A percentile compares a stretch with the other conserved stretches of the same genome.
phyloP scores from a whole-genome alignment of 495 filamentous ascomycete genomes.

The Viridothelium virens region DNA sequence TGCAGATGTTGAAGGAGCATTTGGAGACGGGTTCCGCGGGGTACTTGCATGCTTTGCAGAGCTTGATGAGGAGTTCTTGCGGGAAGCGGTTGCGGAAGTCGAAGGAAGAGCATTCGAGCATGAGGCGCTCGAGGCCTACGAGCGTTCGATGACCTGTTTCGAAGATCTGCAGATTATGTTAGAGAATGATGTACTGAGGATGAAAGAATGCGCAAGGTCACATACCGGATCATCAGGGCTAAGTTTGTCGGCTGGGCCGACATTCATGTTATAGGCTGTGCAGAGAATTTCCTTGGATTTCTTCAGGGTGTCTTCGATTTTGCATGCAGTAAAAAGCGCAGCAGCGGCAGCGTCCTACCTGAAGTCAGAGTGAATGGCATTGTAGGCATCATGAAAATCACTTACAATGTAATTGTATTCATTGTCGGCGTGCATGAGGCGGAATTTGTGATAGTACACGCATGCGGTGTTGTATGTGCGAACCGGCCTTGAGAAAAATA shows the following conservation, averaged over 20 bases:
- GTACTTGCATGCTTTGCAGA: conserved; percentile 48
- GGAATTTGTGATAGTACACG: conserved; percentile 83
- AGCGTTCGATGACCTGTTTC: conserved; percentile 66
- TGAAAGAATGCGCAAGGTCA: neutral
- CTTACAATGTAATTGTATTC: conserved; percentile 47
- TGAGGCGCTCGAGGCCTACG: conserved; percentile 81
- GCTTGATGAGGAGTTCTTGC: conserved; percentile 72
- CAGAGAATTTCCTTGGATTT: conserved; percentile 91
- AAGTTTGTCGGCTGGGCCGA: conserved; percentile 60
- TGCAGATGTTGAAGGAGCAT: conserved; percentile 68
- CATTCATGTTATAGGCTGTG: conserved; percentile 77
- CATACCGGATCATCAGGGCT: conserved; percentile 74
- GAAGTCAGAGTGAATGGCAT: conserved; percentile 14
- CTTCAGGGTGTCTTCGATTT: conserved; percentile 95
- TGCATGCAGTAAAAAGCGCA: conserved; percentile 84
- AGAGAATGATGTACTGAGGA: conserved; percentile 12
- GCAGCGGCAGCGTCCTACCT: conserved; percentile 74
- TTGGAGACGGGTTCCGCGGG: conserved; percentile 41
- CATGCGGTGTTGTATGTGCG: conserved; percentile 78
- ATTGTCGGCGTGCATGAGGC: conserved; percentile 63
- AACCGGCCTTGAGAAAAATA: conserved; percentile 50
- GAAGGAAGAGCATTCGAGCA: conserved; percentile 88
- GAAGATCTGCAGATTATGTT: conserved; percentile 51
- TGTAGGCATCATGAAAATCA: neutral
- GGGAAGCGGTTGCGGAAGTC: conserved; percentile 91